Percentiles rank a stretch among this genome's conserved stretches.
These are phyloP conservation scores for Glycine tomentella DNA, from an alignment of 306 rosid species.

Conservation along the genomic window DNA sequence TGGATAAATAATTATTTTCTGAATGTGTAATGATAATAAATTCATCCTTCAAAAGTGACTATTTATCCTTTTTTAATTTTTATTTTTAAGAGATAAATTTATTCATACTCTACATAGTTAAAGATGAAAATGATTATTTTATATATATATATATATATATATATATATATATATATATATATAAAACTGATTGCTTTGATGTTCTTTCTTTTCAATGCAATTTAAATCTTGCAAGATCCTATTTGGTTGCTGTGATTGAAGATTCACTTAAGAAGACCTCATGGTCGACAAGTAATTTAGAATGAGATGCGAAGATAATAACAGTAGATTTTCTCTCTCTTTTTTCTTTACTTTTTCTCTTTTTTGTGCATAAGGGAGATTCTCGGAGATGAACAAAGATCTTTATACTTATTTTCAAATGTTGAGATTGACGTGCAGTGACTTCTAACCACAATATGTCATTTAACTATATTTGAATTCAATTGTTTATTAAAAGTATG, in stretches of 20 bases:
- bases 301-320: not conserved
- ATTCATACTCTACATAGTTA: too few species aligned
- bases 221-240: not conserved
- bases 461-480: not conserved
- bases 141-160: too few species aligned
- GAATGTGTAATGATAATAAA: too few species aligned
- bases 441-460: not conserved
- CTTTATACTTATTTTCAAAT: not conserved
- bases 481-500: not conserved
- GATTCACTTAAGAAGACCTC: not conserved
- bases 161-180: too few species aligned
- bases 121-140: too few species aligned
- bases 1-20: too few species aligned
- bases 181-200: too few species aligned
- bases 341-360: not conserved
- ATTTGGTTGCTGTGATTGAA: conserved; percentile 1
- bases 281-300: not conserved
- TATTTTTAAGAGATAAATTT: too few species aligned
- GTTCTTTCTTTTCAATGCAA: not conserved
- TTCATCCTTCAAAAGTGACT: too few species aligned
- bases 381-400: not conserved
- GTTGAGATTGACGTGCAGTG: not conserved
- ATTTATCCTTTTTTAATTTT: too few species aligned
- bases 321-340: not conserved
- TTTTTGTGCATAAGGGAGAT: not conserved